Base-by-base conservation (phyloP, 2,329 filamentous ascomycete genomes). In the Hypocrella siamensis region DNA sequence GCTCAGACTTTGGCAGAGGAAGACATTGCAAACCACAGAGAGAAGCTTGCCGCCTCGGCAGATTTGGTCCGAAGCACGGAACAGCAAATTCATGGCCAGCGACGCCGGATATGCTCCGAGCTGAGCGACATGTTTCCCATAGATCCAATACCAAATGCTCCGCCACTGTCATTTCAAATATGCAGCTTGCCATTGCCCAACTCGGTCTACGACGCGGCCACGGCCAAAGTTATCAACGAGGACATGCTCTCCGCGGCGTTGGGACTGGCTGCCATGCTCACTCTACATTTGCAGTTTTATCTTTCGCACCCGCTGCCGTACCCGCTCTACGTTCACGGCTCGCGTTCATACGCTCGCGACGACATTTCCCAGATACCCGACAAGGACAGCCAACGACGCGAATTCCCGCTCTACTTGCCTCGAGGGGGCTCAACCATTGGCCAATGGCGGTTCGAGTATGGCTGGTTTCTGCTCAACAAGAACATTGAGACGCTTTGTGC, bases 401-500 rank as follows among this genome's bases (percentile, higher is more conserved):
- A 74, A 5, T 98, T 93, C 45, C 90, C 90, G 0, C 66, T 98
- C 0, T 86, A 86, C 53, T 49, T 73, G 0, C 65, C 65, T 0
- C 56, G 67, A 3, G 68, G 70, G 12, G 69, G 68, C 54, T 80
- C 58, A n/a, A 67, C 47, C 0, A 68, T 71, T 3, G 73, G 84
- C 0, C 74, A 85, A 28, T 96, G 88, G 58, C 76, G 88, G 3
- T 96, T 96, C 53, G 88, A 96, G 45, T 98, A 96, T 51, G 90
- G 67, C 9, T 90, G 93, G 49, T 98, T 96, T 46, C 61, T 96
- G n/a, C 67, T 98, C 11, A 96, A 96, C 59, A 94, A 96, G 56
- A 65, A 96, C 47, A 86, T 98, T 34, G 86, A 96, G 44, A 56
- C 64, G 0, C 58, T 78, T 4, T 76, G 72, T 37, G 57, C 61